phyloP scores from a whole-genome alignment of 2,329 filamentous ascomycete species.

The Atkinsonella texensis region DNA sequence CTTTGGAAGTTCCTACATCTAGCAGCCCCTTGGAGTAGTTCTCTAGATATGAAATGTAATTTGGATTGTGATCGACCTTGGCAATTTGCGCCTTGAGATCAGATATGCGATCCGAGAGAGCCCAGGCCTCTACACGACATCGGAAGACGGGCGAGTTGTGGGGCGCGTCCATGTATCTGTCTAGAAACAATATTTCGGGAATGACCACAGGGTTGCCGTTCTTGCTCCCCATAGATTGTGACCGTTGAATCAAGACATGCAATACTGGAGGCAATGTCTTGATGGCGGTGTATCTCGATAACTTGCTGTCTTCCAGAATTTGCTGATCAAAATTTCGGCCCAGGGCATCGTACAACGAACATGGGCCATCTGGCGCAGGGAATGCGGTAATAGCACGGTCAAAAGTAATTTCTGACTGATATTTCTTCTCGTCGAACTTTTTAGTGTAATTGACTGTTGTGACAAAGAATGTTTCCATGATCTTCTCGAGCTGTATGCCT shows the following conservation, averaged over 20 bases:
- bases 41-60: constrained; percentile 18
- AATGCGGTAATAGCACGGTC: constrained; percentile 53
- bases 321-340: constrained; percentile 78
- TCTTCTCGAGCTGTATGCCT: constrained; percentile 68
- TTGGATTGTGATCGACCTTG: constrained; percentile 15
- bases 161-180: constrained; percentile 69
- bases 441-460: constrained; percentile 48
- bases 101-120: constrained; percentile 52
- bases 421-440: constrained; percentile 33
- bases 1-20: constrained; percentile 5
- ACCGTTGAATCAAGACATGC: constrained; percentile 80
- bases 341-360: constrained; percentile 71
- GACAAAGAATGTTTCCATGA: constrained; percentile 60
- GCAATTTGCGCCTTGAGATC: constrained; percentile 33
- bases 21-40: constrained; percentile 13
- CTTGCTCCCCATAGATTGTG: constrained; percentile 61
- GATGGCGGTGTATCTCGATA: constrained; percentile 57
- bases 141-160: constrained; percentile 48
- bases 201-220: constrained; percentile 68
- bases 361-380: constrained; percentile 33
- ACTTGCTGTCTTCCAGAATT: constrained; percentile 53
- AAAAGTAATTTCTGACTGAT: constrained; percentile 35
- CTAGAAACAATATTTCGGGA: constrained; percentile 72
- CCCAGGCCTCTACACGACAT: constrained; percentile 61
- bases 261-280: constrained; percentile 70